Evolutionary conservation across 148 eudicot genomes (phyloP), one percentile per base, ranked within the genome.

Genomic region (Euryodendron excelsum): DNA sequence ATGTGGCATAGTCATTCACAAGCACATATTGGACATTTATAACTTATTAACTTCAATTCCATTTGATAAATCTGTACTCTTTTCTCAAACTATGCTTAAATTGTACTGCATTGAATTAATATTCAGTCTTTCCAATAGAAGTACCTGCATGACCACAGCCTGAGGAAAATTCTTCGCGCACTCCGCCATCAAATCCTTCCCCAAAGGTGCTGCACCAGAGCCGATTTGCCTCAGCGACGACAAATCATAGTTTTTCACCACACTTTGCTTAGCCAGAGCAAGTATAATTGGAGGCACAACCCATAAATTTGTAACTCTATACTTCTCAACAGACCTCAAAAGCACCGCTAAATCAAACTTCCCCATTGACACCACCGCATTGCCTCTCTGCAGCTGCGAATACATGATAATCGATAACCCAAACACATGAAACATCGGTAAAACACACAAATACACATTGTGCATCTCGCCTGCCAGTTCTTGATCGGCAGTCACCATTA

Each of bases 361-460:
- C 3, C 56, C 74, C 92, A 94, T 81, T 0, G 88, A 77, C 5
- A 89, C 91, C 18, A 92, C 79, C 0, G 88, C 67, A 72, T 76
- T 85, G 3, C 97, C 98, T 25, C 82, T 84, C 77, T 90, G 97
- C 84, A 94, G 77, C 81, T 89, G 88, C 0, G 87, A 41, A 72
- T 72, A 88, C 88, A 87, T 30, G 21, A 94, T 80, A 27, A 90
- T 87, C 13, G 85, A 60, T 5, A 92, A 73, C 0, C 97, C 97
- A 80, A 92, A 92, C 61, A 90, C 91, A 81, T 93, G 98, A 86
- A 89, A 94, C 98, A 94, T 88, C 0, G 97, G 98, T 77, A 92
- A 41, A 27, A 92, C 81, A 82, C 91, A 87, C 45, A 93, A 66
- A 28, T 60, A 88, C 59, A 90, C 84, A 75, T 84, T 79, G 65